Evolutionary conservation across 2,329 filamentous ascomycete genomes (phyloP), one percentile per base, ranked within the genome.

Genomic region (Paecilomyces dactylethromorphus): DNA sequence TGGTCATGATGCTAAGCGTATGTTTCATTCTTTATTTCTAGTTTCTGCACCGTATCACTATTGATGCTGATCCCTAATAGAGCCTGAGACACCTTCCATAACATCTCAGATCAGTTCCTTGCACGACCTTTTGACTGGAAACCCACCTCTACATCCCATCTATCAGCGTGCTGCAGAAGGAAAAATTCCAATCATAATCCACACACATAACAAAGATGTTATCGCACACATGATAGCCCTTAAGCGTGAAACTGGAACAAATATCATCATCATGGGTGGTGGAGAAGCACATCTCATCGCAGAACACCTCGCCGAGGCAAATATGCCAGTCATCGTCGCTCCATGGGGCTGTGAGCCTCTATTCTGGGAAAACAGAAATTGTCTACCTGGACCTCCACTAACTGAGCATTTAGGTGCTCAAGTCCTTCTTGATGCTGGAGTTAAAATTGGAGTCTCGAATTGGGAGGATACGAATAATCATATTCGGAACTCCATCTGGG

Each of bases 211-310:
- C 35, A 39, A 39, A 7, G 35, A 39, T 5, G 13, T 39, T 0
- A 39, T 39, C 13, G 35, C 35, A 12, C 35, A 39, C n/a, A 15
- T 39, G 35, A n/a, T 39, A 39, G 35, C 35, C n/a, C 35, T 39
- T 39, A 39, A 39, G 35, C 5, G 12, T 15, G 13, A 39, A 39
- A 39, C 35, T 4, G 35, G 13, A 7, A 13, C 12, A 15, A 39
- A 39, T 15, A 39, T 39, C 35, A 39, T 65, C 62, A 52, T 54
- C 26, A 29, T 54, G 53, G 53, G 53, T 7, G 53, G 53, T 32
- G 53, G 29, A 6, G 53, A 54, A 31, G 53, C 53, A 29, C 53
- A 54, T 33, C 24, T 54, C 3, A 21, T 29, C 3, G 24, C 53
- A 7, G 21, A 21, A 32, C 29, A 32, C n/a, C 22, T 54, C 21